Conservation (phyloP, 257 asterid genomes). For the Ballota nigra region DNA sequence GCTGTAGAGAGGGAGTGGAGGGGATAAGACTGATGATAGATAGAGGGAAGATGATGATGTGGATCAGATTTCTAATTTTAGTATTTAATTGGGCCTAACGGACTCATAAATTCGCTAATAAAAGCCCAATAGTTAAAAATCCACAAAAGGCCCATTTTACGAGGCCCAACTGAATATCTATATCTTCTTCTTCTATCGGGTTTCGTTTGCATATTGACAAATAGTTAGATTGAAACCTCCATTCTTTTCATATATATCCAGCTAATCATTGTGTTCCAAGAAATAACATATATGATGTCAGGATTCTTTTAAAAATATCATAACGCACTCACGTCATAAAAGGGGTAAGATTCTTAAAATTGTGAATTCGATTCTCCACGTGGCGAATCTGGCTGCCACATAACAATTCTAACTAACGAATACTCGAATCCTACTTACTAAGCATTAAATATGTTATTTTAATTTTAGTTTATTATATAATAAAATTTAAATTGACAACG, state of each 20-base stretch:
- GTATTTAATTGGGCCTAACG: neutral
- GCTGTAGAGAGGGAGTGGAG: conserved; percentile 16
- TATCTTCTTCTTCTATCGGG: conserved; percentile 47
- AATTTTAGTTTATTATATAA: too few relatives aligned
- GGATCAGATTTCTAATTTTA: neutral
- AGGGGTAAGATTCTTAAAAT: too few relatives aligned
- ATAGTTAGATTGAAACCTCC: conserved; percentile 46
- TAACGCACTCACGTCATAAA: conserved; percentile 50
- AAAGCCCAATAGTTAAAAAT: neutral
- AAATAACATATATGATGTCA: conserved; percentile 44
- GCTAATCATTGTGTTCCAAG: conserved; percentile 90
- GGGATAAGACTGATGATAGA: conserved; percentile 31
- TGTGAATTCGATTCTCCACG: too few relatives aligned
- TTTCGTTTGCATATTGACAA: conserved; percentile 64
- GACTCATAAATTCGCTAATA: neutral
- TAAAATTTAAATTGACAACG: too few relatives aligned
- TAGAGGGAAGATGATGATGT: conserved; percentile 2
- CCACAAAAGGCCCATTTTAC: neutral
- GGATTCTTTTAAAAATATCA: conserved; percentile 46
- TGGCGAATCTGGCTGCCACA: too few relatives aligned
- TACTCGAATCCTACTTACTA: too few relatives aligned
- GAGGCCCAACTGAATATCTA: too few relatives aligned
- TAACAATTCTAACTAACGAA: too few relatives aligned
- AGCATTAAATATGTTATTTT: too few relatives aligned
- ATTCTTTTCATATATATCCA: conserved; percentile 75